Conservation (phyloP, 2,329 filamentous ascomycete species). For the Fusarium circinatum region DNA sequence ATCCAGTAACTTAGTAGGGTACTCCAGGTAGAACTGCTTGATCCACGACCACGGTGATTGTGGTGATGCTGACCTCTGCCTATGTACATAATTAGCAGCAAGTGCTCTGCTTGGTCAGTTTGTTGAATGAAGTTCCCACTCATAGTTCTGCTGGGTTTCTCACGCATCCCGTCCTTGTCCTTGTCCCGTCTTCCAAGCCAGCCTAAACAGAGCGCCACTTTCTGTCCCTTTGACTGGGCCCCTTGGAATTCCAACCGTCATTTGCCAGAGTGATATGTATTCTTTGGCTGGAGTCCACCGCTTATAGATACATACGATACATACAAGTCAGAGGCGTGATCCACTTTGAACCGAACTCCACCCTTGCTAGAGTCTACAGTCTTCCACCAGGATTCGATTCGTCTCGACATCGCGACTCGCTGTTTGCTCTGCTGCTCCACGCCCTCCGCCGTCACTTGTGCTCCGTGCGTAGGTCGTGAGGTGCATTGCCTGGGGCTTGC, state of each 20-base stretch:
- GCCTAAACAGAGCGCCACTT: slow-evolving; percentile 19
- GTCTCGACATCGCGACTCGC: slow-evolving; percentile 13
- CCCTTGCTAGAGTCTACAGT: not conserved
- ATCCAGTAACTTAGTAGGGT: not conserved
- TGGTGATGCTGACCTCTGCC: slow-evolving; percentile 32
- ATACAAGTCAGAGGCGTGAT: not conserved
- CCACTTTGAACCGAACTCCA: slow-evolving; percentile 1
- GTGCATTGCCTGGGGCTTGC: slow-evolving; percentile 30
- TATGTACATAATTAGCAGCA: slow-evolving; percentile 3
- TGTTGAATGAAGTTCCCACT: slow-evolving; percentile 29
- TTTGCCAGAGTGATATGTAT: slow-evolving; percentile 22
- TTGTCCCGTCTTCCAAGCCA: slow-evolving; percentile 6
- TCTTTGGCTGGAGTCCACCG: not conserved
- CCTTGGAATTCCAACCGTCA: slow-evolving; percentile 17
- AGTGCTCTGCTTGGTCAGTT: slow-evolving; percentile 22
- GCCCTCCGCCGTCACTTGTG: slow-evolving; percentile 37
- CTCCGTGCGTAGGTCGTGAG: slow-evolving; percentile 31
- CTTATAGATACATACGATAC: not conserved
- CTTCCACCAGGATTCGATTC: slow-evolving; percentile 15
- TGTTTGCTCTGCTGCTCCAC: slow-evolving; percentile 24
- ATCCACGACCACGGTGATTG: slow-evolving; percentile 34
- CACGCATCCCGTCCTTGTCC: slow-evolving; percentile 23
- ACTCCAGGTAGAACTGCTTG: slow-evolving; percentile 13
- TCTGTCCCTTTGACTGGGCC: slow-evolving; percentile 6
- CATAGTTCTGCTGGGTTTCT: slow-evolving; percentile 30